Conservation (phyloP, 2,329 filamentous ascomycete genomes). For the Hypoxylon rubiginosum region DNA sequence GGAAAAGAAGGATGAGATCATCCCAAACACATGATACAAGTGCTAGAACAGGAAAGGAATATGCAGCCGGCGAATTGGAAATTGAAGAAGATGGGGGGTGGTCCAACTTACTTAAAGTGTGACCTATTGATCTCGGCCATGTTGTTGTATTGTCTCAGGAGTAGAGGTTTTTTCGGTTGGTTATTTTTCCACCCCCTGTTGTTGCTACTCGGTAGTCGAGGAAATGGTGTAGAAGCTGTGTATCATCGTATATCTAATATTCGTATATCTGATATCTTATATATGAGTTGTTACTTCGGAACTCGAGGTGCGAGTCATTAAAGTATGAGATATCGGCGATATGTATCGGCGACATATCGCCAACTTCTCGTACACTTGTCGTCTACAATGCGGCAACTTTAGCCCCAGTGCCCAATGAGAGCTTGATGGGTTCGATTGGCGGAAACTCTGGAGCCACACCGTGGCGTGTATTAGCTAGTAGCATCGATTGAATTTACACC, state of each 20-base stretch:
- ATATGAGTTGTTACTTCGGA: constrained; percentile 1
- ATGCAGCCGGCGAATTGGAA: constrained; percentile 17
- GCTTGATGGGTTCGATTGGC: constrained; percentile 17
- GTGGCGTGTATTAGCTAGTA: constrained; percentile 8
- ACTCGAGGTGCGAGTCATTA: not conserved
- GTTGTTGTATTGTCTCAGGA: constrained; percentile 23
- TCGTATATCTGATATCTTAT: constrained; percentile 1
- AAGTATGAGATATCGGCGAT: constrained; percentile 13
- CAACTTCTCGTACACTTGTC: constrained; percentile 36
- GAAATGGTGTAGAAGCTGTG: not conserved
- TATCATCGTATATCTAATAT: not conserved
- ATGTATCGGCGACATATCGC: constrained; percentile 15
- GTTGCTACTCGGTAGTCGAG: constrained; percentile 2
- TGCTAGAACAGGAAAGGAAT: constrained; percentile 28
- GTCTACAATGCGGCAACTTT: constrained; percentile 35
- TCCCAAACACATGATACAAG: constrained; percentile 20
- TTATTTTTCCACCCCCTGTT: not conserved
- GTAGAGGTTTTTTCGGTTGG: not conserved
- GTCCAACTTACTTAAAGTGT: constrained; percentile 59
- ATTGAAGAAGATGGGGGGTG: constrained; percentile 4
- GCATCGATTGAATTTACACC: not conserved
- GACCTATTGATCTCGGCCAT: constrained; percentile 58
- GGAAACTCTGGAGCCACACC: constrained; percentile 23
- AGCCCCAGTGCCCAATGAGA: not conserved
- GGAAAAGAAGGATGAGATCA: constrained; percentile 16